A percentile compares a stretch with the other conserved stretches of the same genome.
Evolutionary conservation across 345 rosid species (phyloP).

Genomic region (Dipteronia dyeriana): DNA sequence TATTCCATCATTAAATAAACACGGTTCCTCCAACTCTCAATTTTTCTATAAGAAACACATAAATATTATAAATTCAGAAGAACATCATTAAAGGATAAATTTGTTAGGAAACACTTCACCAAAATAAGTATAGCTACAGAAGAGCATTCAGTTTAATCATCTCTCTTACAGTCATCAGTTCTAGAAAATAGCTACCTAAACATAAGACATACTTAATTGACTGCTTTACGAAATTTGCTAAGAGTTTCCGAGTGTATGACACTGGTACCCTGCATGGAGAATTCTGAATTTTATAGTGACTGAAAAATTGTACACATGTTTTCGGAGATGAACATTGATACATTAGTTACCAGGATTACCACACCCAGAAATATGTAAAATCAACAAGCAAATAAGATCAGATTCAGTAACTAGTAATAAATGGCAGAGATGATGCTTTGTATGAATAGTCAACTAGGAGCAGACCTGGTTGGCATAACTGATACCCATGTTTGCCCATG

Average conservation of each 20-base stretch:
- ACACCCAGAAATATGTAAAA: background rate
- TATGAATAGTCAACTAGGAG: slow-evolving; percentile 11
- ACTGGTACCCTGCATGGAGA: background rate
- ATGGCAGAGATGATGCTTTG: background rate
- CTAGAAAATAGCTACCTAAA: background rate
- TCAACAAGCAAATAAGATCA: background rate
- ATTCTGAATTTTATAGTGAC: background rate
- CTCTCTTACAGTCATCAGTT: background rate
- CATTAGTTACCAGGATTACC: background rate
- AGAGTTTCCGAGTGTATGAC: background rate
- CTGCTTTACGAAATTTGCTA: background rate
- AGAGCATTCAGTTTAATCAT: background rate
- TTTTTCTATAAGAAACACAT: background rate
- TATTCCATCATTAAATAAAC: background rate
- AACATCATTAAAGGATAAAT: background rate
- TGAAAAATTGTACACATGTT: background rate
- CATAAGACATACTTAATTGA: background rate
- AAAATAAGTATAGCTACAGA: background rate
- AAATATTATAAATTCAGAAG: background rate
- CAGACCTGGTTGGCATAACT: slow-evolving; percentile 98
- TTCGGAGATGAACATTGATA: background rate
- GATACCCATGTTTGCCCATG: slow-evolving; percentile 99
- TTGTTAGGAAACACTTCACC: too few relatives aligned
- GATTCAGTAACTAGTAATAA: background rate
- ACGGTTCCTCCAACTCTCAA: background rate